A percentile compares a stretch with the other conserved stretches of the same genome.
phyloP scores from a whole-genome alignment of 495 filamentous ascomycete species.

The Penicillium turbatum region DNA sequence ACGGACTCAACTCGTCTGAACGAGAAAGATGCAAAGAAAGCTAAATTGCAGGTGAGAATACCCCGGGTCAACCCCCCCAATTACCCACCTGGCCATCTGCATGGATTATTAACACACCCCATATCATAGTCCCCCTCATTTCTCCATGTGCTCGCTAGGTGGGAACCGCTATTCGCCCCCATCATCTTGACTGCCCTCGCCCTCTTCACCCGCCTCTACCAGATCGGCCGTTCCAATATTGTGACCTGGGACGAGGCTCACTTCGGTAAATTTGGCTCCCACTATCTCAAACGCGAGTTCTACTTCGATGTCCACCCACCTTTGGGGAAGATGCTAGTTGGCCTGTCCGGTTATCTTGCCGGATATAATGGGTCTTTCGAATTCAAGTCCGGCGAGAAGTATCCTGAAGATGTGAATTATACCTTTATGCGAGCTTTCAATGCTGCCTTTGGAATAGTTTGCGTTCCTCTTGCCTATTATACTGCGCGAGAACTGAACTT shows the following conservation, averaged over 20 bases:
- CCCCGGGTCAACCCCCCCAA: background rate
- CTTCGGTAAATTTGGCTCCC: constrained; percentile 98
- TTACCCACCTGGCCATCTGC: background rate
- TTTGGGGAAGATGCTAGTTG: constrained; percentile 96
- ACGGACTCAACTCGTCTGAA: constrained; percentile 33
- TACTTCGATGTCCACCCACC: constrained; percentile 99
- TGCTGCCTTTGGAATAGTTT: constrained; percentile 85
- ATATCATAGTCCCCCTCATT: constrained; percentile 35
- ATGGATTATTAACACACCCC: background rate
- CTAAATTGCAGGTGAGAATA: constrained; percentile 31
- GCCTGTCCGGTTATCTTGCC: constrained; percentile 88
- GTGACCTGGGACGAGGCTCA: constrained; percentile 99
- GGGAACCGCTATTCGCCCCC: constrained; percentile 84
- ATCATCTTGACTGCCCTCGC: constrained; percentile 81
- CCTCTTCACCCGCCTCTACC: constrained; percentile 92
- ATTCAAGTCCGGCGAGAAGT: constrained; percentile 97
- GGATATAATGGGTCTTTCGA: constrained; percentile 99
- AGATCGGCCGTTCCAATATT: constrained; percentile 90
- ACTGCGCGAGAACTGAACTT: constrained; percentile 89
- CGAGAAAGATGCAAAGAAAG: constrained; percentile 62
- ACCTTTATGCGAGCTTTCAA: constrained; percentile 99
- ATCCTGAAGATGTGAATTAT: constrained; percentile 91
- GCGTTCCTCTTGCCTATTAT: constrained; percentile 91
- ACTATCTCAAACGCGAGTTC: constrained; percentile 97
- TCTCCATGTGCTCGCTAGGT: constrained; percentile 64